Base-by-base conservation (phyloP, 768 basidiomycete genomes). In the Tulasnella sp. region DNA sequence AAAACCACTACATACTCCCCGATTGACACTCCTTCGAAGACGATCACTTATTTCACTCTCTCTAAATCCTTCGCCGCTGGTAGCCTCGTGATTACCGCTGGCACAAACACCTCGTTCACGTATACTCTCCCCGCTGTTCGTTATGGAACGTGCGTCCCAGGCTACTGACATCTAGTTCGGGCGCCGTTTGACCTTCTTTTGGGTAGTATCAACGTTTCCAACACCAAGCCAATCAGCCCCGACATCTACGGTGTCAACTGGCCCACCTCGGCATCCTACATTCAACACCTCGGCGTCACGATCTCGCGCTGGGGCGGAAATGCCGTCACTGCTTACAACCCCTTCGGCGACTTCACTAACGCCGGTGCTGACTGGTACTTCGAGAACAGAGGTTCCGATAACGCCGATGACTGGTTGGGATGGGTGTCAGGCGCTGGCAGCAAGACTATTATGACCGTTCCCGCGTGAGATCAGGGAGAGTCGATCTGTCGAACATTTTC, bases 211-310 rank as follows among this genome's bases (percentile, higher is more conserved):
- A 85, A 86, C 61, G 84, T 84, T 77, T 57, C 81, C 32, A 83
- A 84, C 74, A 84, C 83, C 37, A 81, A 78, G 37, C 80, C 85
- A 20, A 89, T 89, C 79, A 86, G 85, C 78, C 86, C 87, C 0
- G 82, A 83, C 61, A 85, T 89, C 69, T 89, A 89, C 78, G 88
- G 88, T 72, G 87, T 89, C 78, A 89, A 89, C 82, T 89, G 88
- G 85, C 88, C 88, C 0, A 85, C 87, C 0, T 84, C 81, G 73
- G 85, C 86, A 11, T 81, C 82, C 74, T 88, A 88, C 81, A 86
- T 89, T 79, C 80, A 86, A 51, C 83, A 86, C 76, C 83, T 89
- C 26, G 88, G 88, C 71, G 84, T 88, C 7, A 86, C 88, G 7
- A 84, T 88, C 74, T 86, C 86, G 70, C 87, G 88, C 46, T 89